These are phyloP conservation scores for Lactarius sanguifluus DNA, from an alignment of 768 basidiomycete genomes.

Conservation along the genomic window DNA sequence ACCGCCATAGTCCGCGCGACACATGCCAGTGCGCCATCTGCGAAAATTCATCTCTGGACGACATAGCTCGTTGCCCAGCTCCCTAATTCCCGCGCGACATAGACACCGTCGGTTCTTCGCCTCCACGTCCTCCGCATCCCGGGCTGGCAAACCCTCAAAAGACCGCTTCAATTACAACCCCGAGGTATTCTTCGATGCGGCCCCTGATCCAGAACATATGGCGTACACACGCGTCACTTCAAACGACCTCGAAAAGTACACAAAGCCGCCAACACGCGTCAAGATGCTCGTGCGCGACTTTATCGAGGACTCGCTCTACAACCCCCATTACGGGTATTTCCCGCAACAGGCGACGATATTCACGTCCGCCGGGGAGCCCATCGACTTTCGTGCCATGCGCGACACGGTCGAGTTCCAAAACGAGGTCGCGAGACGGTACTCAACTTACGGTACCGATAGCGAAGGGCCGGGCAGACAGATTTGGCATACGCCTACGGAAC, in stretches of 20 bases:
- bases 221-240: slow-evolving; percentile 65
- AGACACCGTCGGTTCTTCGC: slow-evolving; percentile 10
- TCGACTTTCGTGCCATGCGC: slow-evolving; percentile 68
- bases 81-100: background rate
- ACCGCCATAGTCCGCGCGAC: slow-evolving; percentile 7
- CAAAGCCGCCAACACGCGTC: slow-evolving; percentile 69
- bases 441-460: slow-evolving; percentile 61
- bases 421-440: slow-evolving; percentile 75
- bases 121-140: slow-evolving; percentile 8
- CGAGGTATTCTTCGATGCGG: slow-evolving; percentile 52
- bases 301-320: slow-evolving; percentile 95
- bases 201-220: slow-evolving; percentile 46
- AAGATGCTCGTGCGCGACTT: slow-evolving; percentile 96
- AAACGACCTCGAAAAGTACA: slow-evolving; percentile 57
- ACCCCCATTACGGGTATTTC: slow-evolving; percentile 97
- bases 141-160: slow-evolving; percentile 18
- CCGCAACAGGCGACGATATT: slow-evolving; percentile 91
- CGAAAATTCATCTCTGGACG: slow-evolving; percentile 21
- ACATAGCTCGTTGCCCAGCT: background rate
- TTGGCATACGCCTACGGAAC: slow-evolving; percentile 98
- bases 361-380: slow-evolving; percentile 53
- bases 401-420: slow-evolving; percentile 78
- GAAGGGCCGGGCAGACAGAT: slow-evolving; percentile 83
- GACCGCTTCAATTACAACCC: slow-evolving; percentile 83
- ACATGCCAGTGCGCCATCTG: slow-evolving; percentile 25